These are phyloP conservation scores for Pythium diclinum DNA, from an alignment of 352 stramenopile genomes.

Conservation along the genomic window DNA sequence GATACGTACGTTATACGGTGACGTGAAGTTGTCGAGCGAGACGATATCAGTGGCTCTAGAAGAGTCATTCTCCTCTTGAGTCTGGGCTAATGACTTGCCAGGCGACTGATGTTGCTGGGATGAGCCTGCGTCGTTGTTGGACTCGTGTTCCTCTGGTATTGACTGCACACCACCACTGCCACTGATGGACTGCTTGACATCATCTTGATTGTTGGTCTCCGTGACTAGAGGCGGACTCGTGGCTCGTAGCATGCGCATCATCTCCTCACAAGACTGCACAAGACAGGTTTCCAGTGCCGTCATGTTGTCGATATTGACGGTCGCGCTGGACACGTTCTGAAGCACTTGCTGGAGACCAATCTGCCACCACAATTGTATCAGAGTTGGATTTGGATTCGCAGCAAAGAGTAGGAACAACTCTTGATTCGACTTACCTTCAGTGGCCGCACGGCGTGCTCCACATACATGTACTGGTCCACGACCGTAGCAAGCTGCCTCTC, in stretches of 20 bases:
- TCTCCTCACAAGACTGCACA: conserved; percentile 62
- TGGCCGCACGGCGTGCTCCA: conserved; percentile 69
- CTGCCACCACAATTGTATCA: conserved; percentile 26
- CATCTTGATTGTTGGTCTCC: conserved; percentile 1
- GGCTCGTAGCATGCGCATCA: conserved; percentile 67
- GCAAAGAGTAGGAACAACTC: too few species aligned
- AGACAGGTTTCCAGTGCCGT: conserved; percentile 52
- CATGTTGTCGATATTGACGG: conserved; percentile 68
- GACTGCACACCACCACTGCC: neutral
- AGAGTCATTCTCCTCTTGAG: neutral
- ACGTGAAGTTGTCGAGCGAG: conserved; percentile 61
- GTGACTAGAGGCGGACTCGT: conserved; percentile 2
- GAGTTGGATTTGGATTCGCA: too few species aligned
- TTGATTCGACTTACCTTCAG: conserved; percentile 48
- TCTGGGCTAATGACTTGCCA: neutral
- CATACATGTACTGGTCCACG: conserved; percentile 83
- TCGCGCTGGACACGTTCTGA: conserved; percentile 69
- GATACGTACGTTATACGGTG: conserved; percentile 75
- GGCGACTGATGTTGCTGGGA: neutral
- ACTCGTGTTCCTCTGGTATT: conserved; percentile 19
- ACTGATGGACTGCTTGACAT: neutral
- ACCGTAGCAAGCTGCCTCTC: conserved; percentile 62
- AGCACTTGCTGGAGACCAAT: conserved; percentile 81
- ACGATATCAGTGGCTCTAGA: conserved; percentile 11
- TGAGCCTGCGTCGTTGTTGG: neutral